Evolutionary conservation across 2,329 filamentous ascomycete species (phyloP), one percentile per base, ranked within the genome.

Genomic region (Pseudogymnoascus sp.): DNA sequence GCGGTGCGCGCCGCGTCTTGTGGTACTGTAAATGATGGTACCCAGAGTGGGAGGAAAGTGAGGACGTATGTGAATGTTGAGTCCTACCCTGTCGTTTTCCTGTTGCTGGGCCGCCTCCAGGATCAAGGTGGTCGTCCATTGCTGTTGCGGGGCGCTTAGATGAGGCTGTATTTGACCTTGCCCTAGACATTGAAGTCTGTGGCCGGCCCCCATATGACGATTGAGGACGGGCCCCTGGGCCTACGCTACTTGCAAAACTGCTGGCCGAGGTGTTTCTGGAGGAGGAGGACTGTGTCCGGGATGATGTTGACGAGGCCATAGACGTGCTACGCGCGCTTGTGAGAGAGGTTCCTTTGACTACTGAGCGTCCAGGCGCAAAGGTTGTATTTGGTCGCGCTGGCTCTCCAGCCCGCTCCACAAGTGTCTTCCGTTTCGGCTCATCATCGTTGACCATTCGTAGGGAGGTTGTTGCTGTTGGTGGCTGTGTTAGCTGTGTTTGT

Each of bases 371-470:
- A 19, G 35, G 60, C 60, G 60, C 44, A 33, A 46, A 17, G 61
- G 4, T 37, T 35, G 61, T 29, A 61, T 42, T 38, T 29, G 61
- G 53, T 59, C 35, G 23, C 53, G 29, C 31, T 23, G 21, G 53
- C 61, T 63, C 19, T 65, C 73, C 80, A 33, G 80, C 83, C 67
- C 78, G 78, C 63, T 87, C 83, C 19, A 74, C 75, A 26, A 87
- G 74, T 13, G 82, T 83, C 69, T 85, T 85, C 63, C 86, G 79
- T 74, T 89, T 88, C 2, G 83, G 70, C 60, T 85, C 81, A 19
- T 85, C 79, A 69, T 84, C 79, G 21, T 76, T 68, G 61, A 79
- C 84, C 86, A 66, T 59, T 60, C 63, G 64, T 64, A 60, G 67
- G 65, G 69, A 40, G 71, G 68, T 56, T 53, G 50, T 29, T 21